Evolutionary conservation across 140 eudicot genomes (phyloP).

Genomic region (Bidens hawaiensis): DNA sequence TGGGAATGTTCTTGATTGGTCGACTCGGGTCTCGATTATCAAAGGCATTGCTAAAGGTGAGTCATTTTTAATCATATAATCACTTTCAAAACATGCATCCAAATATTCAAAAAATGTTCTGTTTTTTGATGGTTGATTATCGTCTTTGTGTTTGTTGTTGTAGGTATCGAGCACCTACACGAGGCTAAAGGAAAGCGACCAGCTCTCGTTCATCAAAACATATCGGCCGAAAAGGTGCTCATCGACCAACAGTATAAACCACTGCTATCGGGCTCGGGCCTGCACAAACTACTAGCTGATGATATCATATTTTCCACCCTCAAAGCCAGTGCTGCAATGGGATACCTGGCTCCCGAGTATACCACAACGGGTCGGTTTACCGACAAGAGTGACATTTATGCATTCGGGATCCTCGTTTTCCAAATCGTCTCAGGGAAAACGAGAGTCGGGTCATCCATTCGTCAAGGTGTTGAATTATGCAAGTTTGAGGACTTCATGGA

Average conservation of each 20-base stretch:
- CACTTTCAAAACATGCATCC: neutral
- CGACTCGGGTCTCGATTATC: constrained; percentile 66
- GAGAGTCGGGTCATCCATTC: constrained; percentile 35
- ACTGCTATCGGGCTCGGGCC: constrained; percentile 67
- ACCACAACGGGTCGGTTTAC: constrained; percentile 83
- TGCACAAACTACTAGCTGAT: constrained; percentile 82
- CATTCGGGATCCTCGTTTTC: constrained; percentile 72
- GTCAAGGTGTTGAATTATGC: constrained; percentile 65
- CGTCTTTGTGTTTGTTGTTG: neutral
- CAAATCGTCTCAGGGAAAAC: constrained; percentile 78
- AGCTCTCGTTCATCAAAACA: constrained; percentile 69
- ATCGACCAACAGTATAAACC: constrained; percentile 63
- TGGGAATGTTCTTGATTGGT: constrained; percentile 73
- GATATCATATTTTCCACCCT: constrained; percentile 80
- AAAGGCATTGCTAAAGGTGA: constrained; percentile 89
- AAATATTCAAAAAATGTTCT: neutral
- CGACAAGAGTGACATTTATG: constrained; percentile 80
- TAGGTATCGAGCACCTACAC: constrained; percentile 80
- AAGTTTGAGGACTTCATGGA: constrained; percentile 69
- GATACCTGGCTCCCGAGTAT: constrained; percentile 96
- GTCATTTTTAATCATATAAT: neutral
- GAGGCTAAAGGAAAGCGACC: constrained; percentile 52
- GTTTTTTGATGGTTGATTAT: neutral
- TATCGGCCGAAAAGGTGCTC: constrained; percentile 87
- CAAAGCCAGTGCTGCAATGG: constrained; percentile 97